These are phyloP conservation scores for Dictyostelium intermedium DNA, from an alignment of 78 protist genomes.

Conservation along the genomic window DNA sequence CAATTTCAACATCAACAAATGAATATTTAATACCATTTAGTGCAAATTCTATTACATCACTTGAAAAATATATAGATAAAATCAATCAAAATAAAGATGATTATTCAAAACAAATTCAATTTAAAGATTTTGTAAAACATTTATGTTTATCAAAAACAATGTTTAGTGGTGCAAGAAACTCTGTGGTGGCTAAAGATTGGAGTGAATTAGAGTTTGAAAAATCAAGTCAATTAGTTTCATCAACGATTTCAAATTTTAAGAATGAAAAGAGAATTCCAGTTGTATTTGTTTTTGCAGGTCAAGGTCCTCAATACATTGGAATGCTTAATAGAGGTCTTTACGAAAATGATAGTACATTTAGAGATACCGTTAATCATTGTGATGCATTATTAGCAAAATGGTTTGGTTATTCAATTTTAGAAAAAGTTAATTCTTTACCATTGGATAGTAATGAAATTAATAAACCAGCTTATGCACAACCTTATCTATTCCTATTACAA, in stretches of 20 bases:
- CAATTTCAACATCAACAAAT: too few relatives aligned
- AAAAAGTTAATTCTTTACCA: neutral
- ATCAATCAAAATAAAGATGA: neutral
- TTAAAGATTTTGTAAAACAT: slow-evolving; percentile 5
- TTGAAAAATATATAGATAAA: neutral
- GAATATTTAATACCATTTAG: slow-evolving; percentile 38
- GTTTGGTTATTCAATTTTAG: slow-evolving; percentile 19
- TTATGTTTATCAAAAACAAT: neutral
- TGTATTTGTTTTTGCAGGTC: slow-evolving; percentile 54
- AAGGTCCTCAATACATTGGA: slow-evolving; percentile 65
- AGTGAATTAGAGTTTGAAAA: neutral
- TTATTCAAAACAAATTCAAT: neutral
- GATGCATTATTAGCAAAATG: neutral
- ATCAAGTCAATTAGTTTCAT: neutral
- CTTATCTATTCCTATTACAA: slow-evolving; percentile 40
- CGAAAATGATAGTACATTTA: neutral
- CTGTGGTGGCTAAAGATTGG: neutral
- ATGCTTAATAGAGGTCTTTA: slow-evolving; percentile 5
- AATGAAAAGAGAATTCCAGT: neutral
- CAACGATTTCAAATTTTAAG: neutral
- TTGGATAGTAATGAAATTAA: neutral
- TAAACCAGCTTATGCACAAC: slow-evolving; percentile 53
- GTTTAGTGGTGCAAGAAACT: neutral
- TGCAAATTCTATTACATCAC: slow-evolving; percentile 17
- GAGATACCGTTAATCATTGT: neutral